Base-by-base conservation (phyloP, 345 rosid genomes). In the Crucihimalaya himalaica region DNA sequence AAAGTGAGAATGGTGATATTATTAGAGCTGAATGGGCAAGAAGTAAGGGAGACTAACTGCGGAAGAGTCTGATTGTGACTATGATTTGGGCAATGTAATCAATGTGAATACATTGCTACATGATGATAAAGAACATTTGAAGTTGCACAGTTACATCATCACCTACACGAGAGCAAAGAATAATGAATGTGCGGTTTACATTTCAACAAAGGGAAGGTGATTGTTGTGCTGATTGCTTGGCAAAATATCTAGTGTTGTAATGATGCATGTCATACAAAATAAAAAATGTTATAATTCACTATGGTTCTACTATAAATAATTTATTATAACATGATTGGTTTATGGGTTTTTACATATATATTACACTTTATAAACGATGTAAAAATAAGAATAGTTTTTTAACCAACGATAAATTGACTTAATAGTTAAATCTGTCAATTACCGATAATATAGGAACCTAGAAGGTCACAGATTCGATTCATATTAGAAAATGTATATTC, bases 1-100 rank as follows among this genome's bases (percentile, higher is more conserved):
- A 20, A 12, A 64, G 31, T 64, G 23, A 16, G 68, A 28, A 47
- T 19, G 40, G 18, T 25, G 27, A 28, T 28, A 28, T 47, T 47
- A 50, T 21, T 20, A 37, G 68, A 63, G 23, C 43, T 64, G 43
- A 64, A 47, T 46, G 56, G 68, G 29, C 40, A 46, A 63, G 19
- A 63, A 16, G 27, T n/a, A 6, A 27, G 6, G 28, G 15, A 46
- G 18, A 63, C 28, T 16, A 18, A 62, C 52, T 25, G 23, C 52
- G n/a, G 4, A 14, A 15, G 35, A 15, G 15, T 62, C 34, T 63
- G 37, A 46, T 18, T 48, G 32, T 23, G 70, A 31, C 31, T 3
- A 4, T 55, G 39, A 29, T 56, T 16, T 16, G 23, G 11, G 39
- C 23, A 55, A 8, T 55, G 39, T 14, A 31, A 56, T 32, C 15